phyloP scores from a whole-genome alignment of 495 filamentous ascomycete genomes.

The Durotheca rogersii region DNA sequence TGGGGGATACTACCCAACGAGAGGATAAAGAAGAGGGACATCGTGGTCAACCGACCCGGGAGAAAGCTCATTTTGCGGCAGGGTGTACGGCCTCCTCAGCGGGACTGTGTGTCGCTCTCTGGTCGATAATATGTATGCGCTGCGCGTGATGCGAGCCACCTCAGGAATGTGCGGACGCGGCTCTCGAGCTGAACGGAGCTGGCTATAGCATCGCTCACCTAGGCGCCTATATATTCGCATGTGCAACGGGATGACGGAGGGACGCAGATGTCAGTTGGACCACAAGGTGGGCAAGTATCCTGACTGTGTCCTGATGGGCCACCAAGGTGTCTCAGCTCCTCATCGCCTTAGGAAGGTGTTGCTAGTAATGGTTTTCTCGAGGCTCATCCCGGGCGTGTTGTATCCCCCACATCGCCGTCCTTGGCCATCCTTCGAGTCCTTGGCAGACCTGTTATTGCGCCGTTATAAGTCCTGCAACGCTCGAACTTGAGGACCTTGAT shows the following conservation, averaged over 20 bases:
- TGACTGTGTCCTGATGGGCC: not conserved
- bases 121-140: not conserved
- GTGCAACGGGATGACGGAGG: not conserved
- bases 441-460: conserved; percentile 2
- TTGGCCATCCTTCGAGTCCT: conserved; percentile 3
- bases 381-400: conserved; percentile 4
- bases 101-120: not conserved
- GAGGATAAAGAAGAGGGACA: not conserved
- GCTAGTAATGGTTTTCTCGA: not conserved
- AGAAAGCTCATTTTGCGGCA: not conserved
- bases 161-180: too few species aligned
- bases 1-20: not conserved
- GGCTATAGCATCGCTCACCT: too few species aligned
- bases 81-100: not conserved
- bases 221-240: not conserved
- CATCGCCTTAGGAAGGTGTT: conserved; percentile 7
- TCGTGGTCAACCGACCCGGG: not conserved
- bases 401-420: conserved; percentile 5
- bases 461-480: not conserved
- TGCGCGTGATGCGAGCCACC: not conserved
- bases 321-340: conserved; percentile 17
- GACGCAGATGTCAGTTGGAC: not conserved
- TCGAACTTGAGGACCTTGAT: conserved; percentile 6
- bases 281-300: conserved; percentile 1
- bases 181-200: too few species aligned